These are phyloP conservation scores for Umbelopsis ramanniana DNA, from an alignment of 192 early-diverging fungal genomes.

Conservation along the genomic window DNA sequence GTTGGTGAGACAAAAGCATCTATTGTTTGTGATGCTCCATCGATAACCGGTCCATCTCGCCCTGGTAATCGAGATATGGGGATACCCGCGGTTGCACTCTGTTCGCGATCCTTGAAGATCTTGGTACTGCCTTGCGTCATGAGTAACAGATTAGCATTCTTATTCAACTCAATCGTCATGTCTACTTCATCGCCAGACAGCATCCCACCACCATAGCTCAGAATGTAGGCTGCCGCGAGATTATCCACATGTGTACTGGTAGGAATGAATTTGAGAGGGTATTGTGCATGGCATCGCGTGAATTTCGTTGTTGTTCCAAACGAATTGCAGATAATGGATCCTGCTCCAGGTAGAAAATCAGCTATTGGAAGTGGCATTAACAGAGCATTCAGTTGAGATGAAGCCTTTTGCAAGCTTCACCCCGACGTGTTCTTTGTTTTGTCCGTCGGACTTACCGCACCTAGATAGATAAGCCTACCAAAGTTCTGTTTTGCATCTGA, in stretches of 20 bases:
- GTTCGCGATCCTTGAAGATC: conserved; percentile 66
- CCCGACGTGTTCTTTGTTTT: no score
- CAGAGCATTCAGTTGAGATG: background rate
- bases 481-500: no score
- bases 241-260: conserved; percentile 42
- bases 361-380: conserved; percentile 2
- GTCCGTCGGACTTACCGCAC: no score
- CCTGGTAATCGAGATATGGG: background rate
- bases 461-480: no score
- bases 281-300: conserved; percentile 43
- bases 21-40: conserved; percentile 51
- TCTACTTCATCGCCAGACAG: conserved; percentile 68
- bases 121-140: conserved; percentile 87
- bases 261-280: conserved; percentile 62
- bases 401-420: no score
- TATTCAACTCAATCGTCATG: conserved; percentile 54
- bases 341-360: conserved; percentile 32
- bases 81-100: conserved; percentile 26
- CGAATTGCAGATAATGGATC: conserved; percentile 30
- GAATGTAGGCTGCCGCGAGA: conserved; percentile 65
- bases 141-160: conserved; percentile 61
- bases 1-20: conserved; percentile 41
- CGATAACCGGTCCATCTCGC: conserved; percentile 23
- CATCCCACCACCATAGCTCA: conserved; percentile 82
- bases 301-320: conserved; percentile 33